A percentile compares a stretch with the other conserved stretches of the same genome.
phyloP scores from a whole-genome alignment of 371 early-diverging fungal genomes.

The Dinochytrium kinnereticum region DNA sequence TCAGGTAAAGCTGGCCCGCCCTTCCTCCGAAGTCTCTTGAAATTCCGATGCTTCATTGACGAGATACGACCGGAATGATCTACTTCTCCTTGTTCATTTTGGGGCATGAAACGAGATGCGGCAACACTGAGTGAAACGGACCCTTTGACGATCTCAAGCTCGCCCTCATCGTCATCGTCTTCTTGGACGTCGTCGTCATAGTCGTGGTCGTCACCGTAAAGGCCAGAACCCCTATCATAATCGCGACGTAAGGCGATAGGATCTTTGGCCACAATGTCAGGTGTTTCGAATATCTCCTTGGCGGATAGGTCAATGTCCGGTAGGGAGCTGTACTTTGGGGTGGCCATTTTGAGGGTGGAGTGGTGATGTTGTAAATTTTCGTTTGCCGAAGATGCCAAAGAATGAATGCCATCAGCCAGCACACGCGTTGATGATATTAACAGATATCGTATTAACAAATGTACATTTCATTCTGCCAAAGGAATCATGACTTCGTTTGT shows the following conservation, averaged over 20 bases:
- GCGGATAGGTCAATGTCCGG: background rate
- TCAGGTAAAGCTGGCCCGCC: constrained; percentile 40
- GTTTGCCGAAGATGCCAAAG: background rate
- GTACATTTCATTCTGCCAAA: no score
- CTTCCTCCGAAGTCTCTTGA: constrained; percentile 19
- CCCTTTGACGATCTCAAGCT: constrained; percentile 14
- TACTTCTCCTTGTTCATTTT: background rate
- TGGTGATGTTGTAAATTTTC: background rate
- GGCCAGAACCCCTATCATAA: background rate
- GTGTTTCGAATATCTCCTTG: constrained; percentile 56
- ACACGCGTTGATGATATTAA: no score
- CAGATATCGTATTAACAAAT: no score
- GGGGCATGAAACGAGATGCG: background rate
- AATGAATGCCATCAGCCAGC: no score
- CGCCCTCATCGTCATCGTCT: constrained; percentile 24
- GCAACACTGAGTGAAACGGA: background rate
- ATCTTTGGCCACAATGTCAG: background rate
- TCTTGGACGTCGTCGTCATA: constrained; percentile 21
- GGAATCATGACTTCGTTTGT: constrained; percentile 12
- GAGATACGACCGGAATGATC: background rate
- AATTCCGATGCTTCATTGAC: background rate
- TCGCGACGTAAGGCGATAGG: background rate
- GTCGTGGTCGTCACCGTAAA: background rate
- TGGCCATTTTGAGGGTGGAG: background rate
- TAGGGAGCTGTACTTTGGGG: background rate